phyloP scores from a whole-genome alignment of 2,329 filamentous ascomycete species.

The Basipetospora sp. region DNA sequence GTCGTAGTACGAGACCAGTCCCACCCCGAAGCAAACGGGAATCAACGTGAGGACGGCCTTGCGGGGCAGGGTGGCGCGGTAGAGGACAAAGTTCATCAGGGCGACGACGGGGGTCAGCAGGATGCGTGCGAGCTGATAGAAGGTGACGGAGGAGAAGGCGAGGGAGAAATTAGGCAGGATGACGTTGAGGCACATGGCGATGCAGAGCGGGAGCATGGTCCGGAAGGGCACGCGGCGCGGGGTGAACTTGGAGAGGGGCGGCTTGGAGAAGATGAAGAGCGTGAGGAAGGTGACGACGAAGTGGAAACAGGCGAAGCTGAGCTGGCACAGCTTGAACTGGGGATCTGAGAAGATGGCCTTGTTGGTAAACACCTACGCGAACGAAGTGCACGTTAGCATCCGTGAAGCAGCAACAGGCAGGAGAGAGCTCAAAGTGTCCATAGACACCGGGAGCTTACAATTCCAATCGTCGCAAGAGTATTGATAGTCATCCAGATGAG shows the following conservation, averaged over 20 bases:
- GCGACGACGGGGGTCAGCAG: constrained; percentile 52
- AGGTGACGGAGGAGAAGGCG: constrained; percentile 52
- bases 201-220: constrained; percentile 47
- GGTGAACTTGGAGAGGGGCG: constrained; percentile 42
- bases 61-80: constrained; percentile 39
- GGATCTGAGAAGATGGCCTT: constrained; percentile 54
- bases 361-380: constrained; percentile 48
- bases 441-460: constrained; percentile 34
- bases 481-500: constrained; percentile 46
- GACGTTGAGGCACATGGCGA: constrained; percentile 55
- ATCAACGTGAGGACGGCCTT: constrained; percentile 39
- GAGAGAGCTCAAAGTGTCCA: constrained; percentile 6
- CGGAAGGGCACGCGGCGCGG: constrained; percentile 39
- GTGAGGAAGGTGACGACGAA: constrained; percentile 52
- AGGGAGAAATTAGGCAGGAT: constrained; percentile 54
- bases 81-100: constrained; percentile 48
- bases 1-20: constrained; percentile 54
- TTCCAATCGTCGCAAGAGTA: constrained; percentile 47
- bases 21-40: constrained; percentile 50
- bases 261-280: constrained; percentile 45
- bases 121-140: constrained; percentile 56
- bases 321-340: constrained; percentile 44
- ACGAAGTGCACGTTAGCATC: background rate
- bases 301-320: constrained; percentile 54
- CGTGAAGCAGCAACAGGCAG: background rate